These are phyloP conservation scores for Lentinus brumalis DNA, from an alignment of 768 basidiomycete species.

Conservation along the genomic window DNA sequence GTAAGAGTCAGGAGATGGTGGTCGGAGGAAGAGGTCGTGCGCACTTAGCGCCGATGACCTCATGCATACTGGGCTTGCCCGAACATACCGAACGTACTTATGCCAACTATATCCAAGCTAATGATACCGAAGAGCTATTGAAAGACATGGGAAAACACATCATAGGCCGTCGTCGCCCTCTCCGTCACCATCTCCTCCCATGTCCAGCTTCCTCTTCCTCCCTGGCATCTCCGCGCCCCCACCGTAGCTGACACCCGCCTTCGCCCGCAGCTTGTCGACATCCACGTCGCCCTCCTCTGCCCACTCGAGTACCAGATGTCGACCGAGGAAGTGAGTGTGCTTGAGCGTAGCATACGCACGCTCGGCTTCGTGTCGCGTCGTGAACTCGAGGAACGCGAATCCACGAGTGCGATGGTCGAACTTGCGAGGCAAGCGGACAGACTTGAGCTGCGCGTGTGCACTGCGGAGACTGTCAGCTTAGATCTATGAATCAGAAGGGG, in stretches of 20 bases:
- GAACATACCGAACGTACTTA: too few species aligned
- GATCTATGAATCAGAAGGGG: not conserved
- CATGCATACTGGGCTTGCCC: too few species aligned
- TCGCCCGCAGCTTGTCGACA: slow-evolving; percentile 72
- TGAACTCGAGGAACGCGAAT: slow-evolving; percentile 96
- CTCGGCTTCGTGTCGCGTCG: slow-evolving; percentile 86
- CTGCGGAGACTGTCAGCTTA: slow-evolving; percentile 40
- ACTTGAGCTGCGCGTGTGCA: slow-evolving; percentile 90
- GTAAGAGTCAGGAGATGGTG: too few species aligned
- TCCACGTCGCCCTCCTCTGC: slow-evolving; percentile 76
- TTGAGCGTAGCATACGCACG: slow-evolving; percentile 83
- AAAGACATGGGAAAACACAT: not conserved
- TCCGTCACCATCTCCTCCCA: slow-evolving; percentile 34
- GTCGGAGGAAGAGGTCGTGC: too few species aligned
- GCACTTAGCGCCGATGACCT: too few species aligned
- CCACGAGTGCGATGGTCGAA: slow-evolving; percentile 88
- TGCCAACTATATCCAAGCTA: too few species aligned
- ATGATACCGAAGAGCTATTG: too few species aligned
- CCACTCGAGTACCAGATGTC: slow-evolving; percentile 96
- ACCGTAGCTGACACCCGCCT: slow-evolving; percentile 78
- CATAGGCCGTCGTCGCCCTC: slow-evolving; percentile 32
- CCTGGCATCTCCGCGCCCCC: slow-evolving; percentile 73
- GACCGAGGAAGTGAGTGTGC: slow-evolving; percentile 94
- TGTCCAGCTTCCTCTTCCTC: slow-evolving; percentile 67
- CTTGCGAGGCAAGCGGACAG: slow-evolving; percentile 89